phyloP scores from a whole-genome alignment of 2,329 filamentous ascomycete genomes.

The Dryadomyces quercus-mongolicae region DNA sequence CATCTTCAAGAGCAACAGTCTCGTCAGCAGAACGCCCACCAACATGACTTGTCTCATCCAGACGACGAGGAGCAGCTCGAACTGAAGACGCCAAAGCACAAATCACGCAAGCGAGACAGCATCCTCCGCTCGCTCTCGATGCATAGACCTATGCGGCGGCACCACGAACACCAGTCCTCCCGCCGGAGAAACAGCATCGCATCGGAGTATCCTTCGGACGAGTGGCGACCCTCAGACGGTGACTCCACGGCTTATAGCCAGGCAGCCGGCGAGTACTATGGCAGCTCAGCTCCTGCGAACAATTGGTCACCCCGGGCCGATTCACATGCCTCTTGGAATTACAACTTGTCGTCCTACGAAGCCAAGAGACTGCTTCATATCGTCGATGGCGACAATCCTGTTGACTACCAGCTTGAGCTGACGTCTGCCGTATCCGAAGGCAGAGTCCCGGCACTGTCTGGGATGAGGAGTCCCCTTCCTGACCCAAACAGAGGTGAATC shows the following conservation, averaged over 20 bases:
- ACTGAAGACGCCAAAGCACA: not conserved
- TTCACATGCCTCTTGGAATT: conserved; percentile 27
- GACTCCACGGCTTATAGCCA: conserved; percentile 21
- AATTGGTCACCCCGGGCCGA: conserved; percentile 20
- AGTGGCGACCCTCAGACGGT: conserved; percentile 2
- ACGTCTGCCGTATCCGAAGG: conserved; percentile 22
- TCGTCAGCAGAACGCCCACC: conserved; percentile 2
- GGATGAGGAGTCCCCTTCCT: conserved; percentile 23
- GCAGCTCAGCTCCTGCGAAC: conserved; percentile 3
- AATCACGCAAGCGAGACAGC: conserved; percentile 9
- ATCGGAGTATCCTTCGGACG: conserved; percentile 11
- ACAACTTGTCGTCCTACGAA: conserved; percentile 32
- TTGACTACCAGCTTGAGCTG: conserved; percentile 22
- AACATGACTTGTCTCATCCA: no score
- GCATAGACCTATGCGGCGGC: conserved; percentile 10
- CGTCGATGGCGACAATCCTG: conserved; percentile 19
- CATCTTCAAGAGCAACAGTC: conserved; percentile 8
- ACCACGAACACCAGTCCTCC: conserved; percentile 9
- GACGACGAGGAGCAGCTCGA: not conserved
- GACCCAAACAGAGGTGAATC: conserved; percentile 14
- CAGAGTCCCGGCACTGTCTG: conserved; percentile 19
- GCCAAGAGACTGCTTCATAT: conserved; percentile 30
- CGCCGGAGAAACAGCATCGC: conserved; percentile 20
- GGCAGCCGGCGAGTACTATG: conserved; percentile 16
- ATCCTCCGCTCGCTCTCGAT: conserved; percentile 26